Evolutionary conservation across 1,139 yeast species (phyloP).

Genomic region (Lodderomyces margitis): DNA sequence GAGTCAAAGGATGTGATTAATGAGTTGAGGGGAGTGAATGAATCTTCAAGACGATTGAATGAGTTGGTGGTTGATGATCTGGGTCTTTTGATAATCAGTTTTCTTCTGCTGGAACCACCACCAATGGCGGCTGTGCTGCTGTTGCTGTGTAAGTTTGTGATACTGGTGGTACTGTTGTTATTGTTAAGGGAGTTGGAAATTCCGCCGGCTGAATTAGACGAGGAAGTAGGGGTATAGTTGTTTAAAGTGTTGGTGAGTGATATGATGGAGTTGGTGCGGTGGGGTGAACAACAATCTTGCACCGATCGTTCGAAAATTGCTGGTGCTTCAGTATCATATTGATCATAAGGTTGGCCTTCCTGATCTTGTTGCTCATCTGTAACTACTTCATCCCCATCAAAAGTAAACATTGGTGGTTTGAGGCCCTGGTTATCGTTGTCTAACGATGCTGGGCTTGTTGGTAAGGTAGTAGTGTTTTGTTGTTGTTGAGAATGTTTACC

Average conservation of each 20-base stretch:
- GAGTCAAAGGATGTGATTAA: background rate
- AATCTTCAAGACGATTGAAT: conserved; percentile 1
- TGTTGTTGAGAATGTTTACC: conserved; percentile 1
- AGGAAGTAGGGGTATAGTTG: conserved; percentile 6
- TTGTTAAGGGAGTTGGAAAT: conserved; percentile 15
- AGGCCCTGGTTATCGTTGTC: no score
- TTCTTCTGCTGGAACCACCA: background rate
- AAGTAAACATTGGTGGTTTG: conserved; percentile 1
- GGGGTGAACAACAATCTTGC: conserved; percentile 38
- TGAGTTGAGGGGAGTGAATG: background rate
- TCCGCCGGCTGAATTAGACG: background rate
- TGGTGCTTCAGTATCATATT: conserved; percentile 1
- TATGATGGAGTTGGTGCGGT: conserved; percentile 11
- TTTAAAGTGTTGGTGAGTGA: conserved; percentile 10
- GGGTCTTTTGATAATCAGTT: background rate
- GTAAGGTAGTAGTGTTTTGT: background rate
- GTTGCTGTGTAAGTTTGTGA: background rate
- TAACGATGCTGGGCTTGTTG: background rate
- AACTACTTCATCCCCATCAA: conserved; percentile 1
- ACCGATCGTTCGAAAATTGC: conserved; percentile 61
- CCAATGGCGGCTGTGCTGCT: background rate
- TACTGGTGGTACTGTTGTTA: conserved; percentile 2
- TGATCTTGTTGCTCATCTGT: background rate
- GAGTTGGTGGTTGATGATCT: conserved; percentile 1
- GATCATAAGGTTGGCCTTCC: background rate